Base-by-base conservation (phyloP, 345 rosid species). In the Diplotaxis tenuifolia region DNA sequence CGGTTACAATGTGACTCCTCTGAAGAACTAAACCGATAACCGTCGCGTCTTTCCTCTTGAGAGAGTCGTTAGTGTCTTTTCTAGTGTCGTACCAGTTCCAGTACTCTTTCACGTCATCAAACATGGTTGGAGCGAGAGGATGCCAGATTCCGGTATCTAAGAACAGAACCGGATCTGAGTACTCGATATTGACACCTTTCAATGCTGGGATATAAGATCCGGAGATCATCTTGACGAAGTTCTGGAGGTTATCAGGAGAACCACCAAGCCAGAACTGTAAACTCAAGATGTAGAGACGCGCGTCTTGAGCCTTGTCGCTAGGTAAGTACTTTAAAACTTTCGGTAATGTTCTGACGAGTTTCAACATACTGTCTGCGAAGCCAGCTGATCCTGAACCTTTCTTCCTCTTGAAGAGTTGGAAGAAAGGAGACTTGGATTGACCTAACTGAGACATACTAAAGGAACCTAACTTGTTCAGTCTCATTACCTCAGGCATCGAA, bases 401-500 rank as follows among this genome's bases (percentile, higher is more conserved):
- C 88, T 94, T 95, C 74, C 80, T 94, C 84, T 95, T 95, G 70
- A 95, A 95, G 27, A 95, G 75, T 82, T 95, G 96, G 45, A 95
- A 95, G 36, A 95, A 92, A 0, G 97, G 97, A 73, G 93, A 86
- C 78, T 92, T 95, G 0, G 97, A 92, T 16, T 95, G 99, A 9
- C 97, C 99, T 20, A 95, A 84, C 75, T 95, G 99, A 40, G 99
- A 90, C 99, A 95, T 95, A 25, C 92, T 90, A 62, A 95, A 95
- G 54, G 99, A 92, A 36, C 99, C 99, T 76, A 95, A 79, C 71
- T 95, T 95, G 86, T 92, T 95, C 0, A 95, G 83, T 81, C 99
- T 90, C 99, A 95, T 95, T 47, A 95, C 96, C 80, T 92, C 99
- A 32, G 99, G 99, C 99, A 95, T 95, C 31, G 96, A 95, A 75